phyloP scores from a whole-genome alignment of 2,329 filamentous ascomycete genomes.

The Aspergillus floridensis region DNA sequence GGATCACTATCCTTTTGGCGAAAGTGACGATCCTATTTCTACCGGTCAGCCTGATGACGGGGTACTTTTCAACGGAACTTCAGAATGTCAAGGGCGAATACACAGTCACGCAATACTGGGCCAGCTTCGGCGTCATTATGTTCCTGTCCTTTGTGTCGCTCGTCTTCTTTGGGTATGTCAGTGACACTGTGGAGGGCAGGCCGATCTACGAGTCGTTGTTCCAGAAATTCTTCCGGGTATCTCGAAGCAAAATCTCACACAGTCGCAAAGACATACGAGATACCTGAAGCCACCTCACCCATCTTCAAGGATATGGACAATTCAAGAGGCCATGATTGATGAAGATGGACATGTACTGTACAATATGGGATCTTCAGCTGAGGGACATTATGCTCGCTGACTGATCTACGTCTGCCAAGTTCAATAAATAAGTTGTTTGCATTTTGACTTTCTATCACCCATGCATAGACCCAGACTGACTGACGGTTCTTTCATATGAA shows the following conservation, averaged over 20 bases:
- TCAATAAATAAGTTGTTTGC: too few species aligned
- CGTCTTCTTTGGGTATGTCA: conserved; percentile 57
- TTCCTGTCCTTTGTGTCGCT: conserved; percentile 58
- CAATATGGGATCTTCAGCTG: too few species aligned
- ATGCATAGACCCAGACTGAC: too few species aligned
- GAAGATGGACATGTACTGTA: neutral
- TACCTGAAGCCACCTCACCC: neutral
- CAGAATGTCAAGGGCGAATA: conserved; percentile 57
- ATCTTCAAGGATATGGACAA: neutral
- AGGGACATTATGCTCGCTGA: too few species aligned
- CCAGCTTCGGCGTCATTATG: conserved; percentile 63
- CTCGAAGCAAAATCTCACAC: conserved; percentile 27
- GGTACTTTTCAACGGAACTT: conserved; percentile 69
- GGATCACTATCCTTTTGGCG: conserved; percentile 68
- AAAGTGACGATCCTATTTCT: conserved; percentile 75
- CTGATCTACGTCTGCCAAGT: too few species aligned
- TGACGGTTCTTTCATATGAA: too few species aligned
- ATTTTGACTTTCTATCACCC: too few species aligned
- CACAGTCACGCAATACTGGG: conserved; percentile 64
- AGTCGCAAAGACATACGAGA: conserved; percentile 13
- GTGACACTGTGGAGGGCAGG: conserved; percentile 56
- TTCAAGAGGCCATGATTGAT: neutral
- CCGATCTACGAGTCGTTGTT: conserved; percentile 49
- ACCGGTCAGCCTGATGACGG: conserved; percentile 71
- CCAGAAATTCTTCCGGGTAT: conserved; percentile 35